A percentile compares a stretch with the other conserved stretches of the same genome.
These are phyloP conservation scores for Thalassia testudinum DNA, from an alignment of 116 monocot species.

Conservation along the genomic window DNA sequence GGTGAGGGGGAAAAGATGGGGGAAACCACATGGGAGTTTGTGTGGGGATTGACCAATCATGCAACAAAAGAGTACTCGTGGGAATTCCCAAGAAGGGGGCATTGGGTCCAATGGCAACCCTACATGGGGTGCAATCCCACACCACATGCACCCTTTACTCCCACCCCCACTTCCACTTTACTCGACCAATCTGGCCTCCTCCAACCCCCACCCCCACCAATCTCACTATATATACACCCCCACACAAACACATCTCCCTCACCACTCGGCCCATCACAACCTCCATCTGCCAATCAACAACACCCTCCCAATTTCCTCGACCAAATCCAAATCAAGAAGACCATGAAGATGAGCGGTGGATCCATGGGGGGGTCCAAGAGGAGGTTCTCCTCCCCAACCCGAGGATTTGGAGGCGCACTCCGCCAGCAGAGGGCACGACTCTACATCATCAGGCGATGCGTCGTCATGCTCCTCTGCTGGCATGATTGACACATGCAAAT, in stretches of 20 bases:
- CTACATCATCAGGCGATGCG: slow-evolving; percentile 7
- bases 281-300: background rate
- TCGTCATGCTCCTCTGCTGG: slow-evolving; percentile 10
- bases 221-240: background rate
- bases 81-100: background rate
- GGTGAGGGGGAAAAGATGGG: no score
- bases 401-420: background rate
- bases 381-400: background rate
- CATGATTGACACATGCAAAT: slow-evolving; percentile 1
- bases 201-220: background rate
- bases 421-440: slow-evolving; percentile 8
- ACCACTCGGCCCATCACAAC: background rate
- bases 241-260: background rate
- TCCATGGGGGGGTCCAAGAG: slow-evolving; percentile 7
- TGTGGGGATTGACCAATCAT: no score
- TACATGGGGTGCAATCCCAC: background rate
- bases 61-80: no score
- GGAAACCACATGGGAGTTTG: no score
- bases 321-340: no score
- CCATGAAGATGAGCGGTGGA: slow-evolving; percentile 3
- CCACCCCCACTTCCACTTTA: background rate
- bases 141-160: background rate
- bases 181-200: background rate
- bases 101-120: background rate
- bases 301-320: background rate